phyloP scores from a whole-genome alignment of 1,139 yeast species.

The Diutina pseudorugosa region DNA sequence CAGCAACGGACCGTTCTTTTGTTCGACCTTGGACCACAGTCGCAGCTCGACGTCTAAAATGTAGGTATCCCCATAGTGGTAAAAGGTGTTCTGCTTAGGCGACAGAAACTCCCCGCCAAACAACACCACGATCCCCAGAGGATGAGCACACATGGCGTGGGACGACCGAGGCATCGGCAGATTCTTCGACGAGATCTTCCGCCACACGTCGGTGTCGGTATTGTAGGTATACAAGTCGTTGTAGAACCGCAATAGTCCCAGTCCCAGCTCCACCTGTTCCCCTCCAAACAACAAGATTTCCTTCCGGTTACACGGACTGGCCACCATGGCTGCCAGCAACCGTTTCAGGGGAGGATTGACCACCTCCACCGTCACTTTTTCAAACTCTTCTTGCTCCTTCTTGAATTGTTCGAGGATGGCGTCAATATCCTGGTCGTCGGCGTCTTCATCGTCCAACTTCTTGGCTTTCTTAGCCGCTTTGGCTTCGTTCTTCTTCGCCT shows the following conservation, averaged over 20 bases:
- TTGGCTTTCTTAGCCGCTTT: constrained; percentile 78
- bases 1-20: constrained; percentile 66
- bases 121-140: constrained; percentile 72
- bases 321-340: constrained; percentile 61
- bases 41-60: constrained; percentile 69
- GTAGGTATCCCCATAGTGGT: constrained; percentile 97
- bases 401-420: constrained; percentile 71
- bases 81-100: constrained; percentile 90
- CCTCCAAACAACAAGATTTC: constrained; percentile 88
- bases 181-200: constrained; percentile 66
- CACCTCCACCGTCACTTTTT: constrained; percentile 52
- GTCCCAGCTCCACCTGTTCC: constrained; percentile 43
- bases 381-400: constrained; percentile 65
- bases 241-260: constrained; percentile 48
- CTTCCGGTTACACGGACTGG: constrained; percentile 67
- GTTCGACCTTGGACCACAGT: constrained; percentile 85
- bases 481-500: constrained; percentile 60
- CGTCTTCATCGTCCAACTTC: constrained; percentile 61
- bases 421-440: constrained; percentile 83
- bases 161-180: constrained; percentile 90
- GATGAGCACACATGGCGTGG: constrained; percentile 89
- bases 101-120: constrained; percentile 97
- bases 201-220: constrained; percentile 75
- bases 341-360: constrained; percentile 53
- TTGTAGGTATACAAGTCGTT: constrained; percentile 71